A percentile compares a stretch with the other conserved stretches of the same genome.
Conservation (phyloP, 1,139 yeast genomes). For the Taphrina deformans region DNA sequence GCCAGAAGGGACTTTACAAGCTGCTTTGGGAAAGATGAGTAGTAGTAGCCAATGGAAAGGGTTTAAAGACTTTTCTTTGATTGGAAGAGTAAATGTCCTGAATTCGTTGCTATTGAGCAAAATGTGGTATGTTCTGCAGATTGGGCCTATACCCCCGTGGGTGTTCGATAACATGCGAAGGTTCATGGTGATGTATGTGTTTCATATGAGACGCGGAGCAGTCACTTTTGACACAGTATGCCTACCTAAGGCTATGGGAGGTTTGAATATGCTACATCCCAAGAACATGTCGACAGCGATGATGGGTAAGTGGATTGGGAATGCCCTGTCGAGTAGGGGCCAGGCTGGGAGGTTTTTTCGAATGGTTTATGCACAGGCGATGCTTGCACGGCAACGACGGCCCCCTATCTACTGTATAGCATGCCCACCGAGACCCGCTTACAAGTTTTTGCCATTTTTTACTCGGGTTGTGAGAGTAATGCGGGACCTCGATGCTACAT, state of each 20-base stretch:
- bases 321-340: neutral
- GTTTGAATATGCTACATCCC: neutral
- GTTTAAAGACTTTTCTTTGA: neutral
- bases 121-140: constrained; percentile 4
- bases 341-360: neutral
- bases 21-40: neutral
- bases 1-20: neutral
- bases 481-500: neutral
- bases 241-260: neutral
- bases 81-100: neutral
- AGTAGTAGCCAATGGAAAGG: neutral
- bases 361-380: neutral
- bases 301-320: constrained; percentile 5
- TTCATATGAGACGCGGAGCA: neutral
- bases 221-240: neutral
- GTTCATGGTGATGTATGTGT: neutral
- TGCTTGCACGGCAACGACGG: neutral
- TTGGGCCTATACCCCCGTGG: constrained; percentile 4
- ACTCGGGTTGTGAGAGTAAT: neutral
- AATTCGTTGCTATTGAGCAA: constrained; percentile 1
- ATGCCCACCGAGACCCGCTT: neutral
- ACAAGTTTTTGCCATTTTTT: neutral
- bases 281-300: constrained; percentile 5
- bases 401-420: neutral
- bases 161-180: neutral